These are phyloP conservation scores for Puccinellia tenuiflora DNA, from an alignment of 176 grass and related monocot species.

Conservation along the genomic window DNA sequence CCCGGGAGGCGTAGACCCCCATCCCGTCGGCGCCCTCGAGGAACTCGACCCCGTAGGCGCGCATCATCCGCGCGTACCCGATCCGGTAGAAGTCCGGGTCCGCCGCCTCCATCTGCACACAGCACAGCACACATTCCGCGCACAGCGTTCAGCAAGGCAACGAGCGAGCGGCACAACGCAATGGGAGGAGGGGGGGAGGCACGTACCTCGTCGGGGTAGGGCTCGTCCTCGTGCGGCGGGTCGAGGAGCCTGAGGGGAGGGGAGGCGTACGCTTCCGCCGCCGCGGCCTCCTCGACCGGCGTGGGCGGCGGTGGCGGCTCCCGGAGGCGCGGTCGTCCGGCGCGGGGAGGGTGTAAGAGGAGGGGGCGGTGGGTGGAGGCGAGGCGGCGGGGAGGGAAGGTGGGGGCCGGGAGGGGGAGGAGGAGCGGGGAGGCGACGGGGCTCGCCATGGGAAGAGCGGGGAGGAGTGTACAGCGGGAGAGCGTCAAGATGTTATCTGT, in stretches of 20 bases:
- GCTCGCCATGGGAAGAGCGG: slow-evolving; percentile 20
- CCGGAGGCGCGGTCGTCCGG: slow-evolving; percentile 30
- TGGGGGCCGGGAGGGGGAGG: not conserved
- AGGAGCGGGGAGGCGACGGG: slow-evolving; percentile 14
- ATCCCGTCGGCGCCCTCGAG: slow-evolving; percentile 85
- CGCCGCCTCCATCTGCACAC: slow-evolving; percentile 63
- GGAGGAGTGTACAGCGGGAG: not conserved
- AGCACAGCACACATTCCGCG: not conserved
- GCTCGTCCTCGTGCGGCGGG: slow-evolving; percentile 38
- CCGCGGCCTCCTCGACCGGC: not conserved
- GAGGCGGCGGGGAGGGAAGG: not conserved
- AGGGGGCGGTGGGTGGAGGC: not conserved
- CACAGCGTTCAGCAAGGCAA: not conserved
- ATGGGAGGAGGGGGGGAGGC: not conserved
- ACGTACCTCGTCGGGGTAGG: slow-evolving; percentile 25
- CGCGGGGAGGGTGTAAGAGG: not conserved
- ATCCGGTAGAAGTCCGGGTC: slow-evolving; percentile 96
- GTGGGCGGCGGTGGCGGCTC: slow-evolving; percentile 13
- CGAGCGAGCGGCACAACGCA: not conserved
- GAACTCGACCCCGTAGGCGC: slow-evolving; percentile 84
- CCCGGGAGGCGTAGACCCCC: slow-evolving; percentile 78
- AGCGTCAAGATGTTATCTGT: not conserved
- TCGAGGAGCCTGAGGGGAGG: slow-evolving; percentile 55
- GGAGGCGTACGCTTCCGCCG: slow-evolving; percentile 5
- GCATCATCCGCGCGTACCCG: slow-evolving; percentile 72